A percentile compares a stretch with the other conserved stretches of the same genome.
phyloP scores from a whole-genome alignment of 768 basidiomycete genomes.

The Lentinula raphanica region DNA sequence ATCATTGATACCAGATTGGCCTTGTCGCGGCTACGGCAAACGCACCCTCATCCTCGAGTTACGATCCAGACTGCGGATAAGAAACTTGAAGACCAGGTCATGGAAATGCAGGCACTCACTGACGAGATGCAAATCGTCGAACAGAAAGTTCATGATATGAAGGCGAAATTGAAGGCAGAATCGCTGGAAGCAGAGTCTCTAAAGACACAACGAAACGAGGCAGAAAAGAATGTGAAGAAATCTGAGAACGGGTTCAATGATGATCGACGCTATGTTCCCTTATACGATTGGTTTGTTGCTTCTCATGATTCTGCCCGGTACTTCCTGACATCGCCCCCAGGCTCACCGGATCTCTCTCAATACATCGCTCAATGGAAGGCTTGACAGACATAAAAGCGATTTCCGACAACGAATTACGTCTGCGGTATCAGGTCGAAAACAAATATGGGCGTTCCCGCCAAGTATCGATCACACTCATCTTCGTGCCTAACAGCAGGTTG shows the following conservation, averaged over 20 bases:
- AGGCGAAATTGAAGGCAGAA: conserved; percentile 55
- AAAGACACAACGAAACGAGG: conserved; percentile 57
- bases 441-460: conserved; percentile 22
- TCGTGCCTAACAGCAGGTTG: conserved; percentile 63
- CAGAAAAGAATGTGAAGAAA: conserved; percentile 58
- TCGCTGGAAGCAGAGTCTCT: conserved; percentile 53
- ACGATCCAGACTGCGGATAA: conserved; percentile 72
- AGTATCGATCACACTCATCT: conserved; percentile 56
- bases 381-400: conserved; percentile 54
- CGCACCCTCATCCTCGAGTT: conserved; percentile 73
- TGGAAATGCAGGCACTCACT: conserved; percentile 70
- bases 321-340: conserved; percentile 21
- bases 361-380: conserved; percentile 59
- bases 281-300: conserved; percentile 63
- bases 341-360: conserved; percentile 62
- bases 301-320: not conserved
- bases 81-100: conserved; percentile 70
- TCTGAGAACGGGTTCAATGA: conserved; percentile 54
- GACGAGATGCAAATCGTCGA: conserved; percentile 57
- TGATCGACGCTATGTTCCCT: conserved; percentile 55
- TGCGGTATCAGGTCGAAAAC: conserved; percentile 53
- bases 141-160: conserved; percentile 45
- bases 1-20: conserved; percentile 81
- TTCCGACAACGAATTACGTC: conserved; percentile 73
- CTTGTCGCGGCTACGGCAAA: conserved; percentile 73